Percentiles rank a stretch among this genome's conserved stretches.
These are phyloP conservation scores for Echinochloa phyllopogon DNA, from an alignment of 176 grass and related monocot genomes.

Conservation along the genomic window DNA sequence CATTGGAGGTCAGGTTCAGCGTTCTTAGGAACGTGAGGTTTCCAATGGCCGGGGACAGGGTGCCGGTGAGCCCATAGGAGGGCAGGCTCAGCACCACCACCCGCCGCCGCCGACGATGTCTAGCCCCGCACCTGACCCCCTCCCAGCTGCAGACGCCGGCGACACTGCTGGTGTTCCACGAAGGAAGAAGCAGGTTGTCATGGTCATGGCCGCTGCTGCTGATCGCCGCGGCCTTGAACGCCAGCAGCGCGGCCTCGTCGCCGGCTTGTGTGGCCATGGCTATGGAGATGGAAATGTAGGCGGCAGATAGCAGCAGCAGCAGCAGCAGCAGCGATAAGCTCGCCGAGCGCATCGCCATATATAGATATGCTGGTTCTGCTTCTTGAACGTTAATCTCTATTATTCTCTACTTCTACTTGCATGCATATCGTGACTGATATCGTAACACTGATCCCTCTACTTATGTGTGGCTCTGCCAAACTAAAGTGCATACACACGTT, in stretches of 20 bases:
- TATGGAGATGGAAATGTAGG: neutral
- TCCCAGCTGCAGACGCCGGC: constrained; percentile 17
- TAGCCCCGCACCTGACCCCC: neutral
- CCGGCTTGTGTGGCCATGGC: neutral
- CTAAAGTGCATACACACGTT: too few species aligned
- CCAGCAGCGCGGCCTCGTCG: neutral
- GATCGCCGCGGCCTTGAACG: neutral
- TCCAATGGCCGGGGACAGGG: constrained; percentile 28
- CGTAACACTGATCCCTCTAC: too few species aligned
- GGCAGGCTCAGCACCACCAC: constrained; percentile 38
- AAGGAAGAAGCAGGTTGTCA: neutral
- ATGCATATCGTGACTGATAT: too few species aligned
- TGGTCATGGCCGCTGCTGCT: neutral
- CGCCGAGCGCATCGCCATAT: neutral
- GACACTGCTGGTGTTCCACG: neutral
- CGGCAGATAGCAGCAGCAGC: too few species aligned
- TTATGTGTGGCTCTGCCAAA: too few species aligned
- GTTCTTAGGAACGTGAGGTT: constrained; percentile 22
- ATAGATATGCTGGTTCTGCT: too few species aligned
- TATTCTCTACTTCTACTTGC: too few species aligned
- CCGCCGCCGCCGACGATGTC: neutral
- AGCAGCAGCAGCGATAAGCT: neutral
- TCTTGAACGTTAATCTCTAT: too few species aligned
- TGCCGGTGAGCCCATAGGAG: neutral
- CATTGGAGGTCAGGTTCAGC: constrained; percentile 39